Evolutionary conservation across 2,329 filamentous ascomycete genomes (phyloP), one percentile per base, ranked within the genome.

Genomic region (Biscogniauxia mediterranea): DNA sequence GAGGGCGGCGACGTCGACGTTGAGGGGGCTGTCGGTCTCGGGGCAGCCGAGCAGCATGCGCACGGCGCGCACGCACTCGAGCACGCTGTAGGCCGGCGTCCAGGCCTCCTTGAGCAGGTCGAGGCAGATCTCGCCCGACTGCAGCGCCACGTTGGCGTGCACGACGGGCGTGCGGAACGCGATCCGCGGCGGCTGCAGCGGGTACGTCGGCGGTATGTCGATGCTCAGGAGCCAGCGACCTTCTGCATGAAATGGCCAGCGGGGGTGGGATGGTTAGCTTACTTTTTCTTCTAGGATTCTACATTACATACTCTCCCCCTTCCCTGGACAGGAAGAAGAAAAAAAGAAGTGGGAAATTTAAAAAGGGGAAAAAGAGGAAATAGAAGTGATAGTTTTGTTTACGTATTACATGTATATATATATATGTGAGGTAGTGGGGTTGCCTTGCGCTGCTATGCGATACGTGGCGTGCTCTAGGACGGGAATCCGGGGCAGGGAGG

Each of bases 71-170:
- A 94, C 79, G 63, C 89, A 90, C 70, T 89, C 85, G 42, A 89
- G 84, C 20, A 98, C 83, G 50, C 89, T 93, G 76, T 97, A 95
- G 19, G 92, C 88, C 1, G 93, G 91, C 61, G 91, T 90, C 94
- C 94, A 98, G 19, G 84, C 84, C 59, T 89, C 84, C 72, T 84
- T 84, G 62, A 99, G 82, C 64, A 98, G 83, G 73, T 97, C 95
- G 26, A 98, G 86, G 76, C 95, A 99, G 73, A 99, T 95, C 77
- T 97, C 93, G 68, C 95, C 95, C 2, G 87, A 93, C 68, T 83
- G 70, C 64, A 85, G 80, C 57, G 81, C 80, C 32, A 87, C 87
- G 77, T 97, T 97, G 54, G 93, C 88, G 79, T 97, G 93, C 70
- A 92, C 90, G 67, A 96, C 87, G 64, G 87, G 86, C 42, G 93